Evolutionary conservation across 1,284 basidiomycete species (phyloP).

Genomic region (Porogramme epimiltina): DNA sequence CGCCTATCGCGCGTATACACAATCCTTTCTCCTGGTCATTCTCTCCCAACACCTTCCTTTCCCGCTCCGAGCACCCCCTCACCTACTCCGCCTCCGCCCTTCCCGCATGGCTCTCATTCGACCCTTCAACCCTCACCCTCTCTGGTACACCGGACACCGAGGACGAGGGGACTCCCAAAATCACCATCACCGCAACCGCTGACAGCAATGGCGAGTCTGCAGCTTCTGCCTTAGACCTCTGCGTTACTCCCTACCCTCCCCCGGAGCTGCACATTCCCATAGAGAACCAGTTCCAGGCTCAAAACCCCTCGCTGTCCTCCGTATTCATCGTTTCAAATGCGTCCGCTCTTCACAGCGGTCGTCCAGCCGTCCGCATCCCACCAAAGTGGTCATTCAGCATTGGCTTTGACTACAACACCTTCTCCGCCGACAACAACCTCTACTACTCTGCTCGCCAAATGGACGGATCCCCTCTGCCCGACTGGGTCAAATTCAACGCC

Average conservation of each 20-base stretch:
- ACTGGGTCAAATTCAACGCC: constrained; percentile 77
- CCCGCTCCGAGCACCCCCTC: constrained; percentile 42
- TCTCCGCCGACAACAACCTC: constrained; percentile 48
- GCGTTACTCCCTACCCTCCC: constrained; percentile 57
- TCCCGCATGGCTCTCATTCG: constrained; percentile 69
- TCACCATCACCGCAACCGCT: constrained; percentile 57
- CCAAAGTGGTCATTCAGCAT: constrained; percentile 90
- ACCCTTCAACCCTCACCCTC: constrained; percentile 51
- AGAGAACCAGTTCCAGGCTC: constrained; percentile 57
- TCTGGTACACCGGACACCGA: constrained; percentile 55
- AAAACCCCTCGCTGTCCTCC: constrained; percentile 67
- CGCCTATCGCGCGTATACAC: constrained; percentile 61
- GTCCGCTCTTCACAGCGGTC: constrained; percentile 54
- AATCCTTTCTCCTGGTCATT: constrained; percentile 67
- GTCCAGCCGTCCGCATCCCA: constrained; percentile 77
- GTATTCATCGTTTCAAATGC: constrained; percentile 58
- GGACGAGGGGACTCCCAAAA: constrained; percentile 58
- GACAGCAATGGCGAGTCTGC: constrained; percentile 38
- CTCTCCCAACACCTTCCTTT: constrained; percentile 59
- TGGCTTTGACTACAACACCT: constrained; percentile 77
- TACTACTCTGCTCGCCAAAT: constrained; percentile 69
- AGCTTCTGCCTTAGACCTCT: constrained; percentile 59
- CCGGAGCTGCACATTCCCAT: constrained; percentile 62
- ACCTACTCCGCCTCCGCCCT: constrained; percentile 50
- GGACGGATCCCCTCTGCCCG: constrained; percentile 72